Evolutionary conservation across 768 basidiomycete genomes (phyloP), one percentile per base, ranked within the genome.

Genomic region (Rhodocollybia butyracea): DNA sequence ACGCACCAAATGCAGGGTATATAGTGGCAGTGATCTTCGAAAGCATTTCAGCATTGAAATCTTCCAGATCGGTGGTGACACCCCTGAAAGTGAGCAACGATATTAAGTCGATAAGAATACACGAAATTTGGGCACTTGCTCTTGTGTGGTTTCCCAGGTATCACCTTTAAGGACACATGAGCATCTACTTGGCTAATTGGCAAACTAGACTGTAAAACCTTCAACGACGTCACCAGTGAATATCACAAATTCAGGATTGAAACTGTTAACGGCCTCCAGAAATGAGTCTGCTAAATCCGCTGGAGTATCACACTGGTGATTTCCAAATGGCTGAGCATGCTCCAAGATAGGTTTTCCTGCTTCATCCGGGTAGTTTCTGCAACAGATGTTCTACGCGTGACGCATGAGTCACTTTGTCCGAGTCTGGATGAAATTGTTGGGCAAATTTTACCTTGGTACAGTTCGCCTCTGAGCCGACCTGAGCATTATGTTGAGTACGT

Each of bases 221-320:
- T 73, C 73, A 10, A 72, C 68, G 6, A 73, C 70, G 43, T 77
- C 76, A 3, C 76, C 76, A 5, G 75, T 77, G 55, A 75, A 76
- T 3, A 77, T 68, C 0, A 71, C 60, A 55, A 72, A 74, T 10
- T 39, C 12, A 1, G 70, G 61, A 15, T 59, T 43, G 22, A 62
- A 45, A 39, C 58, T 24, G 27, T 70, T 62, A 8, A 71, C 63
- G 5, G 67, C 73, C 2, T 61, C 58, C 2, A 75, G 59, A 71
- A 76, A 68, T 51, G 70, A 71, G 34, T 70, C 67, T 21, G 73
- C 73, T 1, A 76, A 66, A 1, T 60, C 36, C 0, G 59, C 55
- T 1, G 75, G 73, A 0, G 72, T 62, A 59, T 76, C 75, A 59
- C 75, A 76, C 40, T 69, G 59, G 3, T 56, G 42, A 45, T 68